Base-by-base conservation (phyloP, 106 monocot genomes). In the Vanilla planifolia region DNA sequence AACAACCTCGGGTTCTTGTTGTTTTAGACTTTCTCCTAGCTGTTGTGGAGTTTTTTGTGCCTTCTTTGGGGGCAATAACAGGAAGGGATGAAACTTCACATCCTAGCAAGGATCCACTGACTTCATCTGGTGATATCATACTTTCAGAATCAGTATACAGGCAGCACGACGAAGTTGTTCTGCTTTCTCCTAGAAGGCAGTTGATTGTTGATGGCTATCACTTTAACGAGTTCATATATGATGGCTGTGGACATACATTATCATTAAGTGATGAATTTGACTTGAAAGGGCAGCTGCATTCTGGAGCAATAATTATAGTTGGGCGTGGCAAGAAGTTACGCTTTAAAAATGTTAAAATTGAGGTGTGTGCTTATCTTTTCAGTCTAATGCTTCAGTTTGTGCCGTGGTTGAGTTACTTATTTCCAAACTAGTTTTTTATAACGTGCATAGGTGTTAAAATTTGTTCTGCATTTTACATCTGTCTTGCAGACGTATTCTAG, bases 261-360 rank as follows among this genome's bases (percentile, higher is more conserved):
- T 80, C 69, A 43, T 71, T 96, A 57, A 76, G 26, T 81, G 79
- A 84, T 57, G 88, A 88, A 23, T 73, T 70, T 75, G 84, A 81
- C 41, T 16, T 51, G 2, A 76, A 86, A 44, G 79, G 71, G 2
- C 67, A 71, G 27, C 32, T 62, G 47, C 48, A 57, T 56, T 73
- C 70, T 40, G 83, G 74, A 44, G 61, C 48, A 51, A 81, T 96
- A 59, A 84, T 96, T 50, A 63, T 82, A 37, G 71, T 96, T 79
- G 95, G 95, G 8, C 63, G 74, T 68, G 95, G 95, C 53, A 90
- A 96, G 71, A 96, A 66, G 40, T 59, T 96, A 52, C 75, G 79
- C 4, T 96, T 96, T 71, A 90, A 71, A 66, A 96, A 96, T 84
- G 90, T 96, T 1, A 96, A 96, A 80, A 84, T 96, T 72, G 79